A percentile compares a stretch with the other conserved stretches of the same genome.
These are phyloP conservation scores for Acer campestre DNA, from an alignment of 345 rosid species.

Conservation along the genomic window DNA sequence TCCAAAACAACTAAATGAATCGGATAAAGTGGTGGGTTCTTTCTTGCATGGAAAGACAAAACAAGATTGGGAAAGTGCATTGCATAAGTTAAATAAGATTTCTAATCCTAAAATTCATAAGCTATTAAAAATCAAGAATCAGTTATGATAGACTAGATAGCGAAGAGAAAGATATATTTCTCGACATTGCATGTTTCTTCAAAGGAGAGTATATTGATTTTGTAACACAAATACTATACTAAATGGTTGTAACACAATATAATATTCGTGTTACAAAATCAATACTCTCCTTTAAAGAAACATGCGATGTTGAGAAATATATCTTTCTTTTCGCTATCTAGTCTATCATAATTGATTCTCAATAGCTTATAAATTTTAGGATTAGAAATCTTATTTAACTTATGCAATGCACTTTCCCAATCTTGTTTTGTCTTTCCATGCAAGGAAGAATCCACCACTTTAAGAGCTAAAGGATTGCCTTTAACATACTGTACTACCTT, in stretches of 20 bases:
- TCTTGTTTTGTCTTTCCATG: background rate
- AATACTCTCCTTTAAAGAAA: constrained; percentile 31
- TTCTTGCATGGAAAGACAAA: background rate
- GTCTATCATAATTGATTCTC: constrained; percentile 10
- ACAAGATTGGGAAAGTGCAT: background rate
- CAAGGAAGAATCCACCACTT: constrained; percentile 3
- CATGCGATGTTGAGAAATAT: constrained; percentile 51
- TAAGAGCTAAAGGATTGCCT: constrained; percentile 21
- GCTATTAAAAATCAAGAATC: constrained; percentile 1
- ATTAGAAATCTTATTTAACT: background rate
- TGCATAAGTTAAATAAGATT: background rate
- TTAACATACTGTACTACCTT: background rate
- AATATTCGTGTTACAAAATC: constrained; percentile 21
- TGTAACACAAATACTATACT: constrained; percentile 22
- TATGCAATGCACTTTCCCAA: background rate
- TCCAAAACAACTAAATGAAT: no score
- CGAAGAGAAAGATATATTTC: constrained; percentile 33
- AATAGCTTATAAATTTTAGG: background rate
- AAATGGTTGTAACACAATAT: no score
- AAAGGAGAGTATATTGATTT: constrained; percentile 16
- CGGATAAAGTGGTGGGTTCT: constrained; percentile 2
- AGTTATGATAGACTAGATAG: constrained; percentile 10
- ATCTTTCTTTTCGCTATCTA: constrained; percentile 15
- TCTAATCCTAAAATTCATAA: background rate
- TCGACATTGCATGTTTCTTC: constrained; percentile 52